phyloP scores from a whole-genome alignment of 805 yeast species.

The Wickerhamiella brachini region DNA sequence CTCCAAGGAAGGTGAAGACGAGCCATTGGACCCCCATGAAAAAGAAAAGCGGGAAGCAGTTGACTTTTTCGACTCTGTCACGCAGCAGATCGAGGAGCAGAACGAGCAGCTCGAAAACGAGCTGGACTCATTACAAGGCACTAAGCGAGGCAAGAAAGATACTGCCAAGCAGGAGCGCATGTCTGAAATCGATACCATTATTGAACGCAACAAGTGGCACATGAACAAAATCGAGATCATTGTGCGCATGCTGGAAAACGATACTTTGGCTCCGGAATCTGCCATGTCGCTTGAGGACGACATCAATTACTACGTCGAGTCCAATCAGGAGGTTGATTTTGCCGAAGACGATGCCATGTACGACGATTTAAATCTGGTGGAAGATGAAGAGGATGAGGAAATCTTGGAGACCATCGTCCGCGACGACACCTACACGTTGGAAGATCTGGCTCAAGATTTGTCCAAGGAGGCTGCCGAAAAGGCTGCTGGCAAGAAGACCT shows the following conservation, averaged over 20 bases:
- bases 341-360: slow-evolving; percentile 88
- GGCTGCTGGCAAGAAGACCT: slow-evolving; percentile 17
- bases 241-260: slow-evolving; percentile 63
- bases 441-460: slow-evolving; percentile 25
- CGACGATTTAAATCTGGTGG: slow-evolving; percentile 65
- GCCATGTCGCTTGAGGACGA: slow-evolving; percentile 74
- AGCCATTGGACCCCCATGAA: slow-evolving; percentile 58
- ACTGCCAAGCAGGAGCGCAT: slow-evolving; percentile 41
- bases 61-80: slow-evolving; percentile 51
- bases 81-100: slow-evolving; percentile 74
- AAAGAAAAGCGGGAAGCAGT: slow-evolving; percentile 62
- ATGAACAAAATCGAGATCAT: slow-evolving; percentile 64
- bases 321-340: slow-evolving; percentile 84
- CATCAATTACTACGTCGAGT: slow-evolving; percentile 83
- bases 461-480: slow-evolving; percentile 24
- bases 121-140: slow-evolving; percentile 38
- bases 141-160: slow-evolving; percentile 51
- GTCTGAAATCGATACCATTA: slow-evolving; percentile 44
- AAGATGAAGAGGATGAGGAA: slow-evolving; percentile 39
- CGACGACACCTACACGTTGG: slow-evolving; percentile 23
- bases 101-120: slow-evolving; percentile 66
- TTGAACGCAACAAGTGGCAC: slow-evolving; percentile 71
- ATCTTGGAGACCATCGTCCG: slow-evolving; percentile 24
- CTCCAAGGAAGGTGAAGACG: slow-evolving; percentile 62
- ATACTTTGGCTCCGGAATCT: slow-evolving; percentile 61